Evolutionary conservation across 495 filamentous ascomycete genomes (phyloP).

Genomic region (Talaromyces adpressus): DNA sequence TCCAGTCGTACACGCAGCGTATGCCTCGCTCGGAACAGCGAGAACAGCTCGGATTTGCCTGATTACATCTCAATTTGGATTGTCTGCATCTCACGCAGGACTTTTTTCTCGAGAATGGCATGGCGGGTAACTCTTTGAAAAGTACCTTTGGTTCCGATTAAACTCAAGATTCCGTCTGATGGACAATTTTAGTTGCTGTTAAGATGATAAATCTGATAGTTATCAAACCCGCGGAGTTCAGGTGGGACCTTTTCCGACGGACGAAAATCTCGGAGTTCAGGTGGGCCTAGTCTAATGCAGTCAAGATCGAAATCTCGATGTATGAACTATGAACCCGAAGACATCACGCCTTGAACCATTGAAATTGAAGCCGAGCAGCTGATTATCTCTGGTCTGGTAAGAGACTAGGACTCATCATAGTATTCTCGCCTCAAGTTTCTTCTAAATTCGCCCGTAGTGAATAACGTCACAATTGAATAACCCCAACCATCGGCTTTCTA

Average conservation of each 20-base stretch:
- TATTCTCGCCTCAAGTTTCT: too few relatives aligned
- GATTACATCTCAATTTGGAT: slow-evolving; percentile 8
- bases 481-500: background rate
- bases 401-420: too few relatives aligned
- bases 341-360: background rate
- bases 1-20: slow-evolving; percentile 7
- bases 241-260: background rate
- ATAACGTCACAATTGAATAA: background rate
- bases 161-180: background rate
- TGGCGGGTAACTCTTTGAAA: background rate
- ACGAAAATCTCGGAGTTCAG: slow-evolving; percentile 5
- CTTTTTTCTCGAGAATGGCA: slow-evolving; percentile 7
- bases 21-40: slow-evolving; percentile 5
- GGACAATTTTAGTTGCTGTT: background rate
- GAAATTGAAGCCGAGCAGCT: background rate
- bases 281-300: background rate
- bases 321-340: background rate
- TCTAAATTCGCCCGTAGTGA: background rate
- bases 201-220: background rate
- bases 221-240: slow-evolving; percentile 4
- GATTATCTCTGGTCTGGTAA: too few relatives aligned
- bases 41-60: background rate
- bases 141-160: background rate
- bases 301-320: background rate
- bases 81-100: slow-evolving; percentile 8